Evolutionary conservation across 1,284 basidiomycete genomes (phyloP).

Genomic region (Pholiota adiposa): DNA sequence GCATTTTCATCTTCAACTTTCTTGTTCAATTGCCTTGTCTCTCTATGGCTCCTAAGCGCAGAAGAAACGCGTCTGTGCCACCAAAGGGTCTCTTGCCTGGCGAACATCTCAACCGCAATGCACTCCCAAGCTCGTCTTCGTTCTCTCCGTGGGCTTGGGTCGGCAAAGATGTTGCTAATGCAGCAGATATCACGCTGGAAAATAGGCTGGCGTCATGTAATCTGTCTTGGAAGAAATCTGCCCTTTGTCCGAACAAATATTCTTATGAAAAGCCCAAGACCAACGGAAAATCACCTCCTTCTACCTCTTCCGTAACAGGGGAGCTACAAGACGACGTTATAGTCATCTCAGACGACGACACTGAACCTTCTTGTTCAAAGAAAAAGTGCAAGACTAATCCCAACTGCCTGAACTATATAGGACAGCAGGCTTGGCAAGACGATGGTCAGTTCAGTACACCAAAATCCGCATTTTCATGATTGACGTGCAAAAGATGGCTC

Average conservation of each 20-base stretch:
- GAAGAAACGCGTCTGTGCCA: conserved; percentile 52
- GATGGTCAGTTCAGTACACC: conserved; percentile 46
- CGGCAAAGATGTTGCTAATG: conserved; percentile 59
- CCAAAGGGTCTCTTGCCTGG: conserved; percentile 58
- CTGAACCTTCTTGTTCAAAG: conserved; percentile 56
- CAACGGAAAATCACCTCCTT: background rate
- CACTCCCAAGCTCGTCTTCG: conserved; percentile 48
- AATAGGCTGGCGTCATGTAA: conserved; percentile 73
- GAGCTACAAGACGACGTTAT: conserved; percentile 64
- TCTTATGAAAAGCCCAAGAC: conserved; percentile 19
- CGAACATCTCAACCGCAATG: conserved; percentile 62
- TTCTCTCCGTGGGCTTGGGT: conserved; percentile 79
- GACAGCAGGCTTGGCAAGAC: conserved; percentile 78
- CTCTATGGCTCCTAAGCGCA: conserved; percentile 67
- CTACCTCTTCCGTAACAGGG: conserved; percentile 29
- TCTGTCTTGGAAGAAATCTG: conserved; percentile 52
- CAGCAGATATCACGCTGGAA: conserved; percentile 62
- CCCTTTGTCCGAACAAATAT: conserved; percentile 62
- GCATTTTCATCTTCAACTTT: conserved; percentile 15
- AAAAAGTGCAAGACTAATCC: conserved; percentile 76
- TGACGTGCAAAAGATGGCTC: conserved; percentile 43
- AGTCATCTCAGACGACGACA: conserved; percentile 71
- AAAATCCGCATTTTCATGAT: background rate
- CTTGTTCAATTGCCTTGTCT: background rate
- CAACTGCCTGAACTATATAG: conserved; percentile 85